Evolutionary conservation across 2,329 filamentous ascomycete genomes (phyloP).

Genomic region (Talaromyces sp.): DNA sequence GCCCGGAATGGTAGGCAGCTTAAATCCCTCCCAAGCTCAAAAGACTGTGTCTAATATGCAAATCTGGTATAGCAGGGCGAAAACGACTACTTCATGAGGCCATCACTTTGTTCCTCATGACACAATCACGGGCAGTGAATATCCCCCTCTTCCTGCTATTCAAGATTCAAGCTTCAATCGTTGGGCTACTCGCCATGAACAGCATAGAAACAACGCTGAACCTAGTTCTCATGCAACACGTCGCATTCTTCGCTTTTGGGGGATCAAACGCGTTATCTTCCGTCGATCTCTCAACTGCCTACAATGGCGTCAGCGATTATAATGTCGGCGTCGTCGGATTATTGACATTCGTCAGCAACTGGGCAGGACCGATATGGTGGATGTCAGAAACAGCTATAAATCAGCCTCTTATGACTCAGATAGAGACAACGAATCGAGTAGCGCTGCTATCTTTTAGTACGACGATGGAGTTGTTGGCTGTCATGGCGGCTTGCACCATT

Average conservation of each 20-base stretch:
- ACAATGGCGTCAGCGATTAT: slow-evolving; percentile 84
- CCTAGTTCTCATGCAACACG: slow-evolving; percentile 72
- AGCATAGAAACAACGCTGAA: slow-evolving; percentile 63
- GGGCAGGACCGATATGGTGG: slow-evolving; percentile 91
- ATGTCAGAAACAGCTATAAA: slow-evolving; percentile 54
- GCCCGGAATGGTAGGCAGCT: not conserved
- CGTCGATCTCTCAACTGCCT: slow-evolving; percentile 90
- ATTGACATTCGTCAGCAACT: slow-evolving; percentile 84
- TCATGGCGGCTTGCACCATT: slow-evolving; percentile 84
- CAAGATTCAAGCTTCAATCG: slow-evolving; percentile 57
- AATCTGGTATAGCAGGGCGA: slow-evolving; percentile 16
- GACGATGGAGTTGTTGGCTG: slow-evolving; percentile 61
- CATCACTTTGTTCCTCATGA: slow-evolving; percentile 74
- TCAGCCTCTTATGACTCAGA: slow-evolving; percentile 19
- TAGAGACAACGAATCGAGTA: slow-evolving; percentile 49
- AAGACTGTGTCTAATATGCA: not conserved
- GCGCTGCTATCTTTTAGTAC: slow-evolving; percentile 68
- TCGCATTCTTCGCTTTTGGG: slow-evolving; percentile 84
- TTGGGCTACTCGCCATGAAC: slow-evolving; percentile 41
- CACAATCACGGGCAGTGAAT: slow-evolving; percentile 80
- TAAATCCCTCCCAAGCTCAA: not conserved
- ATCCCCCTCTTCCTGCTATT: slow-evolving; percentile 80
- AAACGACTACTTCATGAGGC: slow-evolving; percentile 56
- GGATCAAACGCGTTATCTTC: slow-evolving; percentile 93
- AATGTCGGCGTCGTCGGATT: slow-evolving; percentile 75